phyloP scores from a whole-genome alignment of 2,329 filamentous ascomycete species.

The Hypoxylon sp. region DNA sequence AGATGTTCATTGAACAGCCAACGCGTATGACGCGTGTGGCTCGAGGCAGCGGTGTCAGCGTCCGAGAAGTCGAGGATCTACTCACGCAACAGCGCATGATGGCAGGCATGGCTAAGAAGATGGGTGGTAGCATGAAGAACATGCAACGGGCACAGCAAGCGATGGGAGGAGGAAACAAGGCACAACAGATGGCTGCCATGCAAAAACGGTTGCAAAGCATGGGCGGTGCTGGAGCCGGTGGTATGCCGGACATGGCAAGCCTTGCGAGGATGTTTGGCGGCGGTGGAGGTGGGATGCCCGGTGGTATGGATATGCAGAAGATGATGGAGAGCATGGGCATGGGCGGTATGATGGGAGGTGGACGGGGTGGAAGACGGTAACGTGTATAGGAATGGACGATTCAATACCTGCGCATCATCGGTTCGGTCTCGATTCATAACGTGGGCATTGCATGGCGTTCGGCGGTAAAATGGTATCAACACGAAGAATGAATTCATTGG shows the following conservation, averaged over 20 bases:
- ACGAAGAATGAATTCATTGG: conserved; percentile 24
- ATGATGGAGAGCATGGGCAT: conserved; percentile 83
- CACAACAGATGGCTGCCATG: conserved; percentile 96
- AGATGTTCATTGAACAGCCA: conserved; percentile 92
- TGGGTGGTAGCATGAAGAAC: conserved; percentile 97
- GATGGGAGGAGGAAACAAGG: conserved; percentile 91
- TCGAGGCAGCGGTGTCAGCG: conserved; percentile 88
- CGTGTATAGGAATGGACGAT: conserved; percentile 22
- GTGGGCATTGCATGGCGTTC: conserved; percentile 50
- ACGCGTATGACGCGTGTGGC: conserved; percentile 94
- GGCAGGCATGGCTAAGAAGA: conserved; percentile 99
- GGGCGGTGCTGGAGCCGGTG: conserved; percentile 78
- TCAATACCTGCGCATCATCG: conserved; percentile 33
- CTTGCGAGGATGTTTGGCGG: conserved; percentile 94
- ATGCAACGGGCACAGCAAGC: conserved; percentile 94
- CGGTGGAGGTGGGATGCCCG: conserved; percentile 78
- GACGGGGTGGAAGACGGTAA: conserved; percentile 53
- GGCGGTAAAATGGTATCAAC: conserved; percentile 40
- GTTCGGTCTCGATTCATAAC: conserved; percentile 38
- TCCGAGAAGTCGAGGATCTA: conserved; percentile 93
- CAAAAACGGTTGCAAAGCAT: conserved; percentile 95
- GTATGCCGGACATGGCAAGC: conserved; percentile 85
- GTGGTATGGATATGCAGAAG: conserved; percentile 81
- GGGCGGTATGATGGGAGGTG: conserved; percentile 67
- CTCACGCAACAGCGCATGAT: conserved; percentile 99